These are phyloP conservation scores for Rehmannia glutinosa DNA, from an alignment of 257 asterid species.

Conservation along the genomic window DNA sequence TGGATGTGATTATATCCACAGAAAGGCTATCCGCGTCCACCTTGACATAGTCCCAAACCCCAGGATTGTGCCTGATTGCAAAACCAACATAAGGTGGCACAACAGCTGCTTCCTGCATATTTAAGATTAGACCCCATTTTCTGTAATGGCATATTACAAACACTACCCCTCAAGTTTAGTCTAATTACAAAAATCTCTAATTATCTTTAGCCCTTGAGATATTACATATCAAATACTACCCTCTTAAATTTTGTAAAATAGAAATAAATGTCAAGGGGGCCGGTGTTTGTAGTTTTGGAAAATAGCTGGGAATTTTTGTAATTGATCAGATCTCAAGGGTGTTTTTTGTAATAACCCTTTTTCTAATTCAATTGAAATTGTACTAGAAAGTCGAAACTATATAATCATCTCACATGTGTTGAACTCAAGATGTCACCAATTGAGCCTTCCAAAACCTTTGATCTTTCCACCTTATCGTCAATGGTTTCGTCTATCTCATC, in stretches of 20 bases:
- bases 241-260: too few species aligned
- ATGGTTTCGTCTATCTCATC: constrained; percentile 69
- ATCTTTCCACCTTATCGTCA: constrained; percentile 65
- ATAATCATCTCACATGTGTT: constrained; percentile 45
- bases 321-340: neutral
- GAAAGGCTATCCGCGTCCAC: constrained; percentile 57
- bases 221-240: too few species aligned
- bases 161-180: too few species aligned
- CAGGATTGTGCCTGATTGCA: constrained; percentile 66
- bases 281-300: neutral
- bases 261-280: neutral
- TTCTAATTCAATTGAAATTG: neutral
- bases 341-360: neutral
- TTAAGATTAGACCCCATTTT: neutral
- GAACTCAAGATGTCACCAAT: constrained; percentile 65
- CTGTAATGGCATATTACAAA: too few species aligned
- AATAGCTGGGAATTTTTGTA: neutral
- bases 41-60: constrained; percentile 64
- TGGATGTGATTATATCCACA: constrained; percentile 45
- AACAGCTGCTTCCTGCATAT: constrained; percentile 71
- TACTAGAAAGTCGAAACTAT: too few species aligned
- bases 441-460: constrained; percentile 57
- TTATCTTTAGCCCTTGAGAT: too few species aligned
- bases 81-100: constrained; percentile 77
- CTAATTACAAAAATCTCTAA: too few species aligned